Evolutionary conservation across 495 filamentous ascomycete species (phyloP), one percentile per base, ranked within the genome.

Genomic region (Xylaria acuta): DNA sequence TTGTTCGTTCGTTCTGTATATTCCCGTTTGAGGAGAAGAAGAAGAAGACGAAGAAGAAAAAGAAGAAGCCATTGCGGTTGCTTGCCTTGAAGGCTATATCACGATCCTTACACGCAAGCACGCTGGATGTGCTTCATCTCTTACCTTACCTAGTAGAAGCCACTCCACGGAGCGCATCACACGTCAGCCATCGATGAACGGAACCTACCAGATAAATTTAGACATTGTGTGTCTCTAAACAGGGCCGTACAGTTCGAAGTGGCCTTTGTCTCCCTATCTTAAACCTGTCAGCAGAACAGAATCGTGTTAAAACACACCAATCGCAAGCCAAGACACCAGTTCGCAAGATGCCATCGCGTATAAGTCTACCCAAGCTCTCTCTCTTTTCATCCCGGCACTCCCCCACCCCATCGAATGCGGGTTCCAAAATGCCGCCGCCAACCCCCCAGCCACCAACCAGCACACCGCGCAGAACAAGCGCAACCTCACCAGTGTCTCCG

Each of bases 331-430:
- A 66, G 53, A 72, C 70, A 67, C n/a, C 43, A 0, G 11, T 8
- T 11, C 27, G n/a, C 11, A 45, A 62, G 22, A 73, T 73, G 71
- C 71, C 71, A 9, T 53, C 71, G 14, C 41, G 71, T 40, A 53
- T 63, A 68, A 53, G 16, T 34, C 18, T 63, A 0, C 64, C 71
- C 25, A 49, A 63, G 27, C 32, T 73, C 30, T 68, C 71, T 1
- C 41, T 58, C n/a, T 69, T 67, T n/a, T 53, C 40, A 8, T 72
- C 65, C 34, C 56, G 64, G 22, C 20, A 54, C 56, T 53, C 69
- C 18, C 32, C 69, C 8, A 63, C 64, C n/a, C 74, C 84, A 80
- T 41, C 65, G 25, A 3, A 84, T 85, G 3, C 83, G 43, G 89
- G 75, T 75, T 90, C 88, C 66, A 62, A 64, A 8, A 54, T 56